A percentile compares a stretch with the other conserved stretches of the same genome.
Conservation (phyloP, 108 stramenopile genomes). For the Ochromonas danica region DNA sequence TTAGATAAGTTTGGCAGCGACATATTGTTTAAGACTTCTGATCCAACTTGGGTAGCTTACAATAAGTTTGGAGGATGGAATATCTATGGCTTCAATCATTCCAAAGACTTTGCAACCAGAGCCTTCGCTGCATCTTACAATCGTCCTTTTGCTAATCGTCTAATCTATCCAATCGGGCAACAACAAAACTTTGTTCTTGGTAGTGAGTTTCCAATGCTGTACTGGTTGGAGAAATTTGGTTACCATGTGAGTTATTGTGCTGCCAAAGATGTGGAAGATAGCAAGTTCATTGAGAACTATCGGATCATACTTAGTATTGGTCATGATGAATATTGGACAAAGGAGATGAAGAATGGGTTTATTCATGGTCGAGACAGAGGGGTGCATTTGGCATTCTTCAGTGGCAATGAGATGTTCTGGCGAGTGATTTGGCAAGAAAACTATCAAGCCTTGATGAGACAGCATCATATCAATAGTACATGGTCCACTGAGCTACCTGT, state of each 20-base stretch:
- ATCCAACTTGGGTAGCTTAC: conserved; percentile 38
- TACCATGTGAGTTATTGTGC: not conserved
- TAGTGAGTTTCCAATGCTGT: conserved; percentile 10
- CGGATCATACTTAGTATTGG: not conserved
- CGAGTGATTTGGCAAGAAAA: conserved; percentile 5
- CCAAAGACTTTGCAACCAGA: not conserved
- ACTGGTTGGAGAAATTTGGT: conserved; percentile 5
- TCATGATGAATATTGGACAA: conserved; percentile 38
- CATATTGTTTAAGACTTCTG: not conserved
- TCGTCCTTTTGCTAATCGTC: not conserved
- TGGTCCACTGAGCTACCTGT: not conserved
- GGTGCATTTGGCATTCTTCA: conserved; percentile 4
- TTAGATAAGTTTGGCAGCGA: not conserved
- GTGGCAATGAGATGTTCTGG: conserved; percentile 37
- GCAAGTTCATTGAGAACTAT: not conserved
- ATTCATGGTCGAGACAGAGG: not conserved
- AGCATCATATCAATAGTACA: not conserved
- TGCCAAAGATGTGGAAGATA: not conserved
- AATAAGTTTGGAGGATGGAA: conserved; percentile 27
- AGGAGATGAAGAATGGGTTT: not conserved
- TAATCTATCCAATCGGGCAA: not conserved
- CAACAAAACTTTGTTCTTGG: conserved; percentile 24
- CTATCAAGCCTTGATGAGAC: not conserved
- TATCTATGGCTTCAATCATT: not conserved
- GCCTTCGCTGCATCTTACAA: not conserved